Evolutionary conservation across 2,329 filamentous ascomycete species (phyloP).

Genomic region (Mycosphaerella arachidis): DNA sequence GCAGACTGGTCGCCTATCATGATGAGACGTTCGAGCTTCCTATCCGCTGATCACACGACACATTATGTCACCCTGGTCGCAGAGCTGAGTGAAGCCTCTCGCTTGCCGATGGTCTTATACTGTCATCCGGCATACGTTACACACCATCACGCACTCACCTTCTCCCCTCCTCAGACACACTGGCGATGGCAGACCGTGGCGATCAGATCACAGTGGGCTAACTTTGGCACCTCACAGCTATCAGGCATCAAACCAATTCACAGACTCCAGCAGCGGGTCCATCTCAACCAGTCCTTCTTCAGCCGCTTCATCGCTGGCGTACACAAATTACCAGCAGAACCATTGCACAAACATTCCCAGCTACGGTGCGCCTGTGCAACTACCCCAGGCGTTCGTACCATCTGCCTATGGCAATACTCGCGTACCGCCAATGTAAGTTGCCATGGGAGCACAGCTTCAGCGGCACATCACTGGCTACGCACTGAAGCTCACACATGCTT

Average conservation of each 20-base stretch:
- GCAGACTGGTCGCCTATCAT: slow-evolving; percentile 18
- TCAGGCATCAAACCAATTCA: slow-evolving; percentile 46
- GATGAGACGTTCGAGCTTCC: slow-evolving; percentile 15
- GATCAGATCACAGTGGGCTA: neutral
- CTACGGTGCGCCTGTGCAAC: slow-evolving; percentile 33
- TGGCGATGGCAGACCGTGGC: neutral
- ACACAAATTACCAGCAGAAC: slow-evolving; percentile 32
- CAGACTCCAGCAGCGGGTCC: slow-evolving; percentile 54
- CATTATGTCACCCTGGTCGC: slow-evolving; percentile 21
- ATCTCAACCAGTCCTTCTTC: slow-evolving; percentile 51
- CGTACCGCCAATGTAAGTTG: slow-evolving; percentile 44
- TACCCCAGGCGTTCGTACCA: slow-evolving; percentile 36
- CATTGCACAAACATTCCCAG: slow-evolving; percentile 36
- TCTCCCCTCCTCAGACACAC: neutral
- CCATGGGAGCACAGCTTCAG: slow-evolving; percentile 22
- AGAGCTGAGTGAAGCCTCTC: slow-evolving; percentile 10
- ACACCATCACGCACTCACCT: slow-evolving; percentile 16
- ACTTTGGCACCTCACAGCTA: slow-evolving; percentile 41
- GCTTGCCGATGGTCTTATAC: slow-evolving; percentile 11
- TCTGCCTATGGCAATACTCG: slow-evolving; percentile 38
- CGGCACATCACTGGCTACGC: slow-evolving; percentile 12
- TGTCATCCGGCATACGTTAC: slow-evolving; percentile 23
- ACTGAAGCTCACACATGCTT: slow-evolving; percentile 24
- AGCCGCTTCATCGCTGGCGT: slow-evolving; percentile 47
- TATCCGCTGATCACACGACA: slow-evolving; percentile 21